Evolutionary conservation across 441 rosid genomes (phyloP).

Genomic region (Gossypium gossypioides): DNA sequence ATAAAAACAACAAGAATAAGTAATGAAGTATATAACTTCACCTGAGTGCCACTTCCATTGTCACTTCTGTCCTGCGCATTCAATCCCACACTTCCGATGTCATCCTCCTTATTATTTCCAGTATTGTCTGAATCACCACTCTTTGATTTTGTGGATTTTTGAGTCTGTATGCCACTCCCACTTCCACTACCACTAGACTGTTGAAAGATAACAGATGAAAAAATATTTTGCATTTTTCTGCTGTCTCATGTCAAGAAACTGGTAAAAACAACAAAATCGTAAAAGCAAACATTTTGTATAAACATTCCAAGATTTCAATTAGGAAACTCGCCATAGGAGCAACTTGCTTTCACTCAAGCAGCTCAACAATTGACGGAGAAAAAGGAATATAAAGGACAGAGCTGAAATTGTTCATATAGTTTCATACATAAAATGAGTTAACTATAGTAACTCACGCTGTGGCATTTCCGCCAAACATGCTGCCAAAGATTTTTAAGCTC

Average conservation of each 20-base stretch:
- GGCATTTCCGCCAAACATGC: conserved; percentile 54
- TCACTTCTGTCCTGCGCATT: conserved; percentile 37
- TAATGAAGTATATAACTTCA: conserved; percentile 2
- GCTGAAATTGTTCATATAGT: conserved; percentile 20
- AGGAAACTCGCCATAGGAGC: conserved; percentile 1
- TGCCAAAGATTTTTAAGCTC: conserved; percentile 56
- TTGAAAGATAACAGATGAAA: conserved; percentile 19
- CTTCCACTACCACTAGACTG: conserved; percentile 47
- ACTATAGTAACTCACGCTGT: conserved; percentile 36
- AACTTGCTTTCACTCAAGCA: conserved; percentile 2
- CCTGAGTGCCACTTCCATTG: conserved; percentile 48
- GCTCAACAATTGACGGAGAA: conserved; percentile 1
- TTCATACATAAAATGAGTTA: conserved; percentile 15
- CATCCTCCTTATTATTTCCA: conserved; percentile 33
- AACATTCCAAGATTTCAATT: conserved; percentile 1
- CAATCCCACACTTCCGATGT: conserved; percentile 25
- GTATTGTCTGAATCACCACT: conserved; percentile 23
- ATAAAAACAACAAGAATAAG: background rate
- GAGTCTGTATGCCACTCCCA: conserved; percentile 31
- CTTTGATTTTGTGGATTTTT: conserved; percentile 30
- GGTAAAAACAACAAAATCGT: conserved; percentile 2
- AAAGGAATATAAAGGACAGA: conserved; percentile 15
- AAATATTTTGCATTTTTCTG: conserved; percentile 3
- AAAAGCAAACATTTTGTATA: background rate
- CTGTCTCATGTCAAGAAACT: conserved; percentile 4